Evolutionary conservation across 768 basidiomycete genomes (phyloP), one percentile per base, ranked within the genome.

Genomic region (Porpolomopsis calyptriformis): DNA sequence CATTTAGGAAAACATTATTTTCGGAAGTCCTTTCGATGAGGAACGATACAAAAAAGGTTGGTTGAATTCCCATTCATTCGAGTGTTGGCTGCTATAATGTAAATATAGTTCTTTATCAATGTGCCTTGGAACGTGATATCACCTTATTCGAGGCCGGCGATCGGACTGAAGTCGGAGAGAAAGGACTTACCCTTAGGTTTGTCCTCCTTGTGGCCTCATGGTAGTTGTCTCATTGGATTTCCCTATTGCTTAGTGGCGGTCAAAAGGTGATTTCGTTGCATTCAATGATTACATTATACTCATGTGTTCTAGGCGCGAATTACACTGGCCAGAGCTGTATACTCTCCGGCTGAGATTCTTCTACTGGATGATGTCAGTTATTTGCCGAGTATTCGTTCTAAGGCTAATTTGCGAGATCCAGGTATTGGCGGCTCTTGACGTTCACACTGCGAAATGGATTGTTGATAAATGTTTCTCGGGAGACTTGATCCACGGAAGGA

Each of bases 361-460:
- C 60, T 90, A 9, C 62, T 88, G 34, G 86, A 90, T 53, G 85
- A 88, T 55, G 76, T 85, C 11, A 27, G 16, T 61, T 82, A 20
- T 78, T 77, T 14, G 80, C 80, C 3, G 60, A 82, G 19, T 80
- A 82, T 44, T 57, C 54, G 14, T 56, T 57, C 12, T 37, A 4
- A n/a, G 16, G 19, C 2, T 5, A 23, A 14, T 25, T 8, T 23
- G 10, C 16, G 16, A 26, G 5, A 22, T 11, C 8, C 33, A 40
- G 36, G 46, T 40, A 3, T 19, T 41, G 14, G 46, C 46, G 3
- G 46, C 46, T 31, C 40, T 47, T 27, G 46, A 64, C 57, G 82
- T 79, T 1, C 80, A 82, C 53, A 91, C 88, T 0, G 85, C 90
- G 0, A 78, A 82, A 52, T 85, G 87, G 63, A 75, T 98, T 37